phyloP scores from a whole-genome alignment of 2,329 filamentous ascomycete genomes.

The Cucurbitaria berberidis region DNA sequence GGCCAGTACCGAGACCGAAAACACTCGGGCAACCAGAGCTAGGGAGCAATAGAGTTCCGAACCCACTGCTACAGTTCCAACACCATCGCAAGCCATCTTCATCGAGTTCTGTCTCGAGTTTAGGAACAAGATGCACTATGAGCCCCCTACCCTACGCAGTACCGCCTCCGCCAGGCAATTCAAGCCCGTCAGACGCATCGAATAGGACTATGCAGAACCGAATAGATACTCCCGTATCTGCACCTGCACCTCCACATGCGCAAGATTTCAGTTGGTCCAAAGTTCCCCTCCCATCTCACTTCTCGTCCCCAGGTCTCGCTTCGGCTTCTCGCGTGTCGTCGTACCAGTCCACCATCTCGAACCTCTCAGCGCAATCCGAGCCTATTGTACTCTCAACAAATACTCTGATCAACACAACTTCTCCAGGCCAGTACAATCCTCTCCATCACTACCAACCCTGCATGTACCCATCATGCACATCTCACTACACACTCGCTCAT shows the following conservation, averaged over 20 bases:
- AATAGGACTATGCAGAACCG: conserved; percentile 12
- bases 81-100: conserved; percentile 9
- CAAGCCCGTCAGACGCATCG: neutral
- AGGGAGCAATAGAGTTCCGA: conserved; percentile 11
- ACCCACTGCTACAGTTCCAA: conserved; percentile 8
- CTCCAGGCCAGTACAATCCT: conserved; percentile 35
- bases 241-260: conserved; percentile 10
- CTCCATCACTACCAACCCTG: conserved; percentile 43
- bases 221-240: conserved; percentile 15
- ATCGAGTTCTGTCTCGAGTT: conserved; percentile 7
- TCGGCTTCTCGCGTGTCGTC: conserved; percentile 25
- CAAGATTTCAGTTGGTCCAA: conserved; percentile 21
- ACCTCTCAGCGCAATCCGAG: conserved; percentile 23
- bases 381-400: conserved; percentile 17
- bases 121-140: conserved; percentile 8
- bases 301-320: conserved; percentile 15
- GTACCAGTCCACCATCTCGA: conserved; percentile 26
- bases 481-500: conserved; percentile 31
- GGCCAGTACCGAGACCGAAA: conserved; percentile 4
- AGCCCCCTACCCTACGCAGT: conserved; percentile 5
- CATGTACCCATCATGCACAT: conserved; percentile 26
- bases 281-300: conserved; percentile 23
- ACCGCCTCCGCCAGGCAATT: conserved; percentile 11
- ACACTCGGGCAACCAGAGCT: conserved; percentile 6
- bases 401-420: conserved; percentile 1